A percentile compares a stretch with the other conserved stretches of the same genome.
Evolutionary conservation across 2,329 filamentous ascomycete species (phyloP).

Genomic region (Claviceps sorghi): DNA sequence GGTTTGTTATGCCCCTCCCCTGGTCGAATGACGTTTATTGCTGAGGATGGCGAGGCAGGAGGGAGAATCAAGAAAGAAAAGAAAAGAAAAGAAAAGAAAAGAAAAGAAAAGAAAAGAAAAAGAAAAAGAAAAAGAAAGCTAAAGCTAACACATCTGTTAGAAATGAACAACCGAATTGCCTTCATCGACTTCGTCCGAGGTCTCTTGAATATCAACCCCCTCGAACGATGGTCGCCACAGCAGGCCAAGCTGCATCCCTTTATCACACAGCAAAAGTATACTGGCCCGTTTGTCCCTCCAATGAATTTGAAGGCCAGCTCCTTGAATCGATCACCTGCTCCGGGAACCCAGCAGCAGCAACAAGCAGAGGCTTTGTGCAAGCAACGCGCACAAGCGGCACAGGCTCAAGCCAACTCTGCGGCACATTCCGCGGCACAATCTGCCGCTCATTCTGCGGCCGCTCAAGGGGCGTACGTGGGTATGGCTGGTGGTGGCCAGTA

Average conservation of each 20-base stretch:
- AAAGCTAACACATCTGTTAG: constrained; percentile 31
- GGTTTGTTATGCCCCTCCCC: constrained; percentile 35
- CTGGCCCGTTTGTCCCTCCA: constrained; percentile 86
- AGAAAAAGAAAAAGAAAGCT: not conserved
- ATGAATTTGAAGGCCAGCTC: constrained; percentile 90
- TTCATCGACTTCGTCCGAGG: constrained; percentile 98
- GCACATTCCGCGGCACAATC: constrained; percentile 52
- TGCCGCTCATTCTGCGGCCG: constrained; percentile 24
- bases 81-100: not conserved
- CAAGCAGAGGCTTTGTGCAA: constrained; percentile 90
- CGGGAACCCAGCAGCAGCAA: constrained; percentile 88
- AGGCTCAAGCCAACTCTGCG: constrained; percentile 54
- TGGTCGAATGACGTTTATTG: not conserved
- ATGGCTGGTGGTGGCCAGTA: constrained; percentile 34
- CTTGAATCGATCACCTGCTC: constrained; percentile 73
- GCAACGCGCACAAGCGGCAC: constrained; percentile 63
- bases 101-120: too few species aligned
- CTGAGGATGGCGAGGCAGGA: too few species aligned
- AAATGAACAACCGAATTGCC: constrained; percentile 95
- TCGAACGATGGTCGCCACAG: constrained; percentile 94
- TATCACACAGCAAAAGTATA: constrained; percentile 96
- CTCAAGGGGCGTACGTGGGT: constrained; percentile 48
- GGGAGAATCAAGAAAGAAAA: not conserved
- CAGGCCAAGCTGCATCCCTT: constrained; percentile 96
- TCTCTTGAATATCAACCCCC: constrained; percentile 80